Percentiles rank a stretch among this genome's conserved stretches.
Conservation (phyloP, 192 early-diverging fungal species). For the Coemansia aciculifera region DNA sequence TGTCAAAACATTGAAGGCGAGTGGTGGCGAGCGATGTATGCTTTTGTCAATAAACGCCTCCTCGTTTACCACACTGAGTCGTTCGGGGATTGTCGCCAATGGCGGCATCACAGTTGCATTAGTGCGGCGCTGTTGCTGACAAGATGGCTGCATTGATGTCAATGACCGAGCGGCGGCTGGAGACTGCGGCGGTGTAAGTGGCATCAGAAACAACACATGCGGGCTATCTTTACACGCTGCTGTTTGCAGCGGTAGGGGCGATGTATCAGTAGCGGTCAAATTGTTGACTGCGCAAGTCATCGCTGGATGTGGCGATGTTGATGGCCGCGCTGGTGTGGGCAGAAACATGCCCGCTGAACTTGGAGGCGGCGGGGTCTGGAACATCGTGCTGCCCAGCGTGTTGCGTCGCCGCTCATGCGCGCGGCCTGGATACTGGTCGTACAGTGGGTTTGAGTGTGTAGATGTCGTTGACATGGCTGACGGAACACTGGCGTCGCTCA, state of each 20-base stretch:
- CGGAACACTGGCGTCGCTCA: slow-evolving; percentile 31
- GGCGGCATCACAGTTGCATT: not conserved
- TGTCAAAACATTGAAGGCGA: not conserved
- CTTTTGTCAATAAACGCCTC: not conserved
- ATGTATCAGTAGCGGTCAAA: not conserved
- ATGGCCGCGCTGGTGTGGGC: not conserved
- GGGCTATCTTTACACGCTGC: not conserved
- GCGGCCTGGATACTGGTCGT: slow-evolving; percentile 2
- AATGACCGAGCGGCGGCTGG: slow-evolving; percentile 9
- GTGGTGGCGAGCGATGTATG: not conserved
- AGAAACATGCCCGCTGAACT: not conserved
- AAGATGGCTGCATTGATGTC: not conserved
- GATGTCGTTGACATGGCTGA: slow-evolving; percentile 14
- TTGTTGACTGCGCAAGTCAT: not conserved
- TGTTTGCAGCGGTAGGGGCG: not conserved
- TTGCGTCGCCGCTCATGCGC: slow-evolving; percentile 30
- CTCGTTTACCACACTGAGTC: not conserved
- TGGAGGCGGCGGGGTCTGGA: slow-evolving; percentile 9
- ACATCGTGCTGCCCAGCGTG: slow-evolving; percentile 25
- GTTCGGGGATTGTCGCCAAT: slow-evolving; percentile 14
- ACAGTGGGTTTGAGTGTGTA: not conserved
- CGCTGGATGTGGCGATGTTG: not conserved
- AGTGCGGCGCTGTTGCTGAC: slow-evolving; percentile 2
- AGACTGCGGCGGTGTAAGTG: slow-evolving; percentile 25
- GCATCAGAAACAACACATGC: slow-evolving; percentile 22